Evolutionary conservation across 371 early-diverging fungal species (phyloP).

Genomic region (Mycotypha africana): DNA sequence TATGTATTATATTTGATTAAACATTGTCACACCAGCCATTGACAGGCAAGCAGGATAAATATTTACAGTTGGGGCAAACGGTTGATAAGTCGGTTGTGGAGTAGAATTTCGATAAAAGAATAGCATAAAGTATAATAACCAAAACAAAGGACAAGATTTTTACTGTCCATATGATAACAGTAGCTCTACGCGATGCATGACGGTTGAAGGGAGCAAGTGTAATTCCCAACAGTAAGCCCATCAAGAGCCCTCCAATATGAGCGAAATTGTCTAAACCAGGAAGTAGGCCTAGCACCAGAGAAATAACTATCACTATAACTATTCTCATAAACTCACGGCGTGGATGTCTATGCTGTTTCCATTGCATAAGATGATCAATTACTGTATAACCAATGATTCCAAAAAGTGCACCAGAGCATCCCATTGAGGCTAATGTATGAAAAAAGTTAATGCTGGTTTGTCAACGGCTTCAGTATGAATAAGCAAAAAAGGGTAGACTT

Average conservation of each 20-base stretch:
- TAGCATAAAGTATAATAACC: conserved; percentile 28
- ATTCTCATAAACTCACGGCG: conserved; percentile 58
- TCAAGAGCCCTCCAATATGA: conserved; percentile 57
- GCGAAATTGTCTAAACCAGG: conserved; percentile 78
- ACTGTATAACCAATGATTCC: conserved; percentile 68
- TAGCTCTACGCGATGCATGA: conserved; percentile 26
- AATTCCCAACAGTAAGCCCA: conserved; percentile 44
- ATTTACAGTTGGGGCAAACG: conserved; percentile 38
- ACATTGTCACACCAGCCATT: conserved; percentile 36
- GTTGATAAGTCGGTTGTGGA: conserved; percentile 18
- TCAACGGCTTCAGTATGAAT: neutral
- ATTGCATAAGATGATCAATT: conserved; percentile 67
- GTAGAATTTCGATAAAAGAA: conserved; percentile 43
- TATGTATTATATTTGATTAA: no score
- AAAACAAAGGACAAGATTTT: conserved; percentile 28
- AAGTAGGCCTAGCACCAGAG: conserved; percentile 64
- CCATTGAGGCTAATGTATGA: conserved; percentile 50
- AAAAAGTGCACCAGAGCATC: conserved; percentile 74
- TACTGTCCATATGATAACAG: conserved; percentile 26
- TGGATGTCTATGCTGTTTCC: conserved; percentile 59
- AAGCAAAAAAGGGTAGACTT: conserved; percentile 15
- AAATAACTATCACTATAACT: conserved; percentile 52
- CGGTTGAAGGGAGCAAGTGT: conserved; percentile 32
- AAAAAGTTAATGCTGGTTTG: neutral
- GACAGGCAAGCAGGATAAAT: conserved; percentile 37